Evolutionary conservation across 2,329 filamentous ascomycete genomes (phyloP), one percentile per base, ranked within the genome.

Genomic region (Fusarium nisikadoi): DNA sequence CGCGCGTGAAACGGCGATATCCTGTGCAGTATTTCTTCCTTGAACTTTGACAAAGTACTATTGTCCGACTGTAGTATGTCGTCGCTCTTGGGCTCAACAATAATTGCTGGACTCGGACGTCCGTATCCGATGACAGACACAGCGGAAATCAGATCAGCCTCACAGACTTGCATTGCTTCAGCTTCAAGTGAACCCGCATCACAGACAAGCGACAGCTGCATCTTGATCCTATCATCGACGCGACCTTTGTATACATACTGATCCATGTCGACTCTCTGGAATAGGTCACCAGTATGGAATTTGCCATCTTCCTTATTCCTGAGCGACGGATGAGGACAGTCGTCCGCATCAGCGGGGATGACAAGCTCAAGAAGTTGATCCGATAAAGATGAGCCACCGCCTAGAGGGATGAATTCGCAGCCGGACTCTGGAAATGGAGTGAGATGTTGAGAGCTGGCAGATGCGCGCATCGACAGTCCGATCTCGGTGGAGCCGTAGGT

Each of bases 181-280:
- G 41, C 23, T 7, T 68, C 64, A 3, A 67, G 62, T 1, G 62
- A 67, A 3, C 62, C 46, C 0, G 62, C 55, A 1, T 67, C 63
- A 2, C 54, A 67, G 2, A 47, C 20, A 1, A 49, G 5, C 6
- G 62, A 38, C 1, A 62, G 8, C 13, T 67, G 46, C 64, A 67
- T 67, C 25, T 67, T 62, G 31, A 67, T 67, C 16, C 36, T 67
- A 3, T 67, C 64, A 4, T 67, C 64, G 3, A 67, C 54, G 2
- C 64, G 46, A 8, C 62, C 62, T 35, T 43, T 67, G 2, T 67
- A 67, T 17, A 53, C 1, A 2, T 62, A 67, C 14, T 61, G 35
- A n/a, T 43, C 1, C 1, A 2, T 2, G 11, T 6, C 25, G 12
- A 62, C 36, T 12, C 17, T 20, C 5, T 67, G 41, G 7, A 67